Conservation (phyloP, 371 early-diverging fungal species). For the Mucor lusitanicus region DNA sequence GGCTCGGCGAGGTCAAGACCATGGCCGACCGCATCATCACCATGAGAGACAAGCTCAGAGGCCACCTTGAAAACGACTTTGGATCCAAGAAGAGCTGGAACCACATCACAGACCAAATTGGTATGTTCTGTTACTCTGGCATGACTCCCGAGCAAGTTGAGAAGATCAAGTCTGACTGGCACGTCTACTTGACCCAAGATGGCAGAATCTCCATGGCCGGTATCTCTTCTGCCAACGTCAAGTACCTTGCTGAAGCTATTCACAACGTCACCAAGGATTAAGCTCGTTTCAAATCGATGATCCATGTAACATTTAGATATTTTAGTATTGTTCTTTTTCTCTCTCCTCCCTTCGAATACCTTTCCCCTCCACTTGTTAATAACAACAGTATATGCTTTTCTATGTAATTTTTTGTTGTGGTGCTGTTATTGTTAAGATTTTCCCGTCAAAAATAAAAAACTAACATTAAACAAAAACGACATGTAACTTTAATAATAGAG, state of each 20-base stretch:
- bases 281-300: neutral
- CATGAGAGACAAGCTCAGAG: constrained; percentile 82
- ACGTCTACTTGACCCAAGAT: constrained; percentile 94
- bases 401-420: too few species aligned
- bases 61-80: constrained; percentile 82
- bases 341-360: neutral
- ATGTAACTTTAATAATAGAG: constrained; percentile 1
- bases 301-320: constrained; percentile 4
- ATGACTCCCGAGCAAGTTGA: constrained; percentile 82
- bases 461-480: neutral
- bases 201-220: constrained; percentile 98
- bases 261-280: constrained; percentile 85
- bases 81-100: constrained; percentile 83
- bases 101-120: constrained; percentile 94
- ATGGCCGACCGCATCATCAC: constrained; percentile 98
- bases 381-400: neutral
- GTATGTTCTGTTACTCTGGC: constrained; percentile 97
- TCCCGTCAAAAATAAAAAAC: neutral
- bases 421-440: neutral
- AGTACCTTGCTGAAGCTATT: constrained; percentile 95
- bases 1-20: constrained; percentile 91
- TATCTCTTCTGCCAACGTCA: constrained; percentile 89
- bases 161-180: constrained; percentile 82
- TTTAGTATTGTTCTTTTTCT: neutral
- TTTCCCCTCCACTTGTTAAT: neutral